Evolutionary conservation across 345 rosid species (phyloP).

Genomic region (Excoecaria agallocha): DNA sequence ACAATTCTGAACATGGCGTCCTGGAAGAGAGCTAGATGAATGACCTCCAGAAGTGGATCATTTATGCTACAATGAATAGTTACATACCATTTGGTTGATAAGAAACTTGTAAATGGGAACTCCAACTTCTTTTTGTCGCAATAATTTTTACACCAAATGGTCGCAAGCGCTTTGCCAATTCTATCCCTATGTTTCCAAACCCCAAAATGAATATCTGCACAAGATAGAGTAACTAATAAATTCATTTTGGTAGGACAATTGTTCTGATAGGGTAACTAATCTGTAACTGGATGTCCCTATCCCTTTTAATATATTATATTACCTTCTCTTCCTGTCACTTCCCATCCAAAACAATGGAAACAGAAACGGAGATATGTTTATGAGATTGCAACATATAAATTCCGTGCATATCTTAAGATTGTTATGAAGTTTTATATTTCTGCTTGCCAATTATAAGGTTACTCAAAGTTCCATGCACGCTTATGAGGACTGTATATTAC

Average conservation of each 20-base stretch:
- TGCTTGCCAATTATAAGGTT: background rate
- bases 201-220: constrained; percentile 82
- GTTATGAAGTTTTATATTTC: background rate
- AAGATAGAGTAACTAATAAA: background rate
- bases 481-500: background rate
- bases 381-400: background rate
- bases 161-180: constrained; percentile 73
- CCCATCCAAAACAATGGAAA: background rate
- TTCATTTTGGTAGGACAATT: background rate
- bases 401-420: background rate
- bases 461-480: background rate
- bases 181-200: constrained; percentile 79
- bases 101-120: constrained; percentile 28
- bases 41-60: background rate
- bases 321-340: background rate
- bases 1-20: constrained; percentile 21
- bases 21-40: constrained; percentile 36
- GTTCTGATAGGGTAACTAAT: background rate
- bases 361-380: background rate
- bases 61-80: constrained; percentile 7
- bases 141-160: constrained; percentile 80
- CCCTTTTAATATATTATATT: background rate
- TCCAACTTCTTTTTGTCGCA: constrained; percentile 86
- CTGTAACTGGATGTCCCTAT: background rate
- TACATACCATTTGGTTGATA: constrained; percentile 39